Conservation (phyloP, 2,329 filamentous ascomycete species). For the Pestalotiopsis sp. region DNA sequence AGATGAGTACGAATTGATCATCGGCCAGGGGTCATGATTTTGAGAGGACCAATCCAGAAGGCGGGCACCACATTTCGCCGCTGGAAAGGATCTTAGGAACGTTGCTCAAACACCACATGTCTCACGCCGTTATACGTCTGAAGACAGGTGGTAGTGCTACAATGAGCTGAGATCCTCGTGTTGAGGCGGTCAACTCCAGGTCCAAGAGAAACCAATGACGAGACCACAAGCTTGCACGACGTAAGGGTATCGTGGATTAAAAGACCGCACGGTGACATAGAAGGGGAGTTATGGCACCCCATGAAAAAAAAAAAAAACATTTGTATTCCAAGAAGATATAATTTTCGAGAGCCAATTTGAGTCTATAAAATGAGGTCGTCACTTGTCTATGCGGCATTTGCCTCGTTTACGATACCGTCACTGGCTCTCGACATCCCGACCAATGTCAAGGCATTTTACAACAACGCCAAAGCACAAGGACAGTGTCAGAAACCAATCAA, state of each 20-base stretch:
- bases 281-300: too few relatives aligned
- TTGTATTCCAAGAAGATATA: too few relatives aligned
- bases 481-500: slow-evolving; percentile 32
- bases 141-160: neutral
- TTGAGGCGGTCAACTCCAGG: too few relatives aligned
- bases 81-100: neutral
- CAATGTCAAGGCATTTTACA: slow-evolving; percentile 33
- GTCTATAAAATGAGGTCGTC: neutral
- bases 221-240: neutral
- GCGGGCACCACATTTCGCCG: neutral
- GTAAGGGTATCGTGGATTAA: neutral
- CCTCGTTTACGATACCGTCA: neutral
- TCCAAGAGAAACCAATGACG: too few relatives aligned
- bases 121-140: neutral
- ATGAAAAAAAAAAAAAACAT: too few relatives aligned
- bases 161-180: too few relatives aligned
- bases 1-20: too few relatives aligned
- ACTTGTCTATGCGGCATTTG: neutral
- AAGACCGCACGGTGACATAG: neutral
- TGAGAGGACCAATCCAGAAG: neutral
- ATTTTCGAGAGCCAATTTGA: too few relatives aligned
- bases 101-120: neutral
- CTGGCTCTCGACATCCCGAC: slow-evolving; percentile 20
- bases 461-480: slow-evolving; percentile 30
- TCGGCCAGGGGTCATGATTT: too few relatives aligned